Evolutionary conservation across 352 stramenopile species (phyloP).

Genomic region (Phytophthora chlamydospora): DNA sequence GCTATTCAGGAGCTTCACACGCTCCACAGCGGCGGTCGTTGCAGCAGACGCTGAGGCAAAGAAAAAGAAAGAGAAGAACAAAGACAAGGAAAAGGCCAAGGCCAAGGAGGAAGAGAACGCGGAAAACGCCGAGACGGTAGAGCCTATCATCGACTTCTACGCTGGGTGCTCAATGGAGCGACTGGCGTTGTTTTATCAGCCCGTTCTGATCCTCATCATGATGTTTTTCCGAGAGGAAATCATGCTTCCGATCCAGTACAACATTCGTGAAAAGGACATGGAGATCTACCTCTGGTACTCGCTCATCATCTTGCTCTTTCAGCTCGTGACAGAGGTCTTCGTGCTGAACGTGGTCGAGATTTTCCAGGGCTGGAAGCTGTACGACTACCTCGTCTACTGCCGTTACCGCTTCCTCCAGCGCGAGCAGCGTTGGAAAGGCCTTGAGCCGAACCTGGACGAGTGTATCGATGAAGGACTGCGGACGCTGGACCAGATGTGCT

Average conservation of each 20-base stretch:
- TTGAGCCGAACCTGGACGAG: constrained; percentile 96
- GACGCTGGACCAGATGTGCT: constrained; percentile 97
- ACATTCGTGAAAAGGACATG: constrained; percentile 98
- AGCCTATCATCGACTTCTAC: constrained; percentile 96
- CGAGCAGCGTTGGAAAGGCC: constrained; percentile 96
- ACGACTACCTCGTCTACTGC: constrained; percentile 97
- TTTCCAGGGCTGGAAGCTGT: constrained; percentile 98
- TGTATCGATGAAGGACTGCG: constrained; percentile 96
- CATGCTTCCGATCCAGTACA: constrained; percentile 94
- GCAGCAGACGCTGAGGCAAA: constrained; percentile 9
- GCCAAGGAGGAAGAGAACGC: constrained; percentile 43
- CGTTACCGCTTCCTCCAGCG: constrained; percentile 96
- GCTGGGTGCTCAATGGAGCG: constrained; percentile 92
- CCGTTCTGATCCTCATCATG: constrained; percentile 95
- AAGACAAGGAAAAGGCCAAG: constrained; percentile 42
- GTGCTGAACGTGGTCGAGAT: constrained; percentile 96
- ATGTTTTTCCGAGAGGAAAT: constrained; percentile 95
- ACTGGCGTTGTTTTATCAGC: constrained; percentile 93
- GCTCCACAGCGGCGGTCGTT: constrained; percentile 42
- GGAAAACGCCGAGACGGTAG: constrained; percentile 92
- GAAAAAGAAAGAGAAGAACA: constrained; percentile 49
- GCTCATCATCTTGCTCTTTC: constrained; percentile 95
- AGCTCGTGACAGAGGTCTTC: constrained; percentile 95
- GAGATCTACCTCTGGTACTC: constrained; percentile 97
- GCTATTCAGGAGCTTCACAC: constrained; percentile 61